Base-by-base conservation (phyloP, 2,329 filamentous ascomycete genomes). In the Botrytis porri region DNA sequence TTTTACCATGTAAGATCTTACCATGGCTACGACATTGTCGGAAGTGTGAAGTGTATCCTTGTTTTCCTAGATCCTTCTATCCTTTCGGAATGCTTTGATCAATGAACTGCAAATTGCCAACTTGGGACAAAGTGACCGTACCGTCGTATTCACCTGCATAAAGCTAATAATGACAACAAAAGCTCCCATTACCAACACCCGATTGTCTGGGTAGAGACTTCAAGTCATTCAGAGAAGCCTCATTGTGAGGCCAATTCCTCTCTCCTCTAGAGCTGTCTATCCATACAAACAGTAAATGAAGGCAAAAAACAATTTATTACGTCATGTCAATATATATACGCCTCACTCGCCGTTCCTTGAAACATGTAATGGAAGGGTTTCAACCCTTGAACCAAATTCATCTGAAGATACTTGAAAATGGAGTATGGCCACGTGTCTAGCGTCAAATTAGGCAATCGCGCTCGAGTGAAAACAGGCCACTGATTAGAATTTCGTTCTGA, bases 361-460 rank as follows among this genome's bases (percentile, higher is more conserved):
- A 29, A 57, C 35, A 25, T 32, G 43, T 16, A 6, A 41, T 41
- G n/a, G 18, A 67, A 41, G n/a, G 16, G 65, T 39, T 32, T 22
- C 35, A 29, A 57, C 48, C 48, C 37, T n/a, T n/a, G 45, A 54
- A 29, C 35, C 1, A 32, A 18, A 32, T n/a, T 67, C 65, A 25
- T 67, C 65, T 67, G 65, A 43, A 57, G n/a, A 25, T 8, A 57
- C 65, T 67, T 54, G 37, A 57, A 67, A 67, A 67, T 67, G 65
- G 65, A 67, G 65, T 9, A 67, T 57, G 65, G 65, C 35, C 65
- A 67, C 65, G 65, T 67, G 65, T 67, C 65, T 67, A 67, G 65
- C 65, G 65, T 67, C 48, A 41, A 48, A 67, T 57, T 57, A 67
- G 64, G 35, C 48, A 57, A 37, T 67, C 35, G 35, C 64, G 7